Base-by-base conservation (phyloP, 148 eudicot species). In the Rhododendron griersonianum region DNA sequence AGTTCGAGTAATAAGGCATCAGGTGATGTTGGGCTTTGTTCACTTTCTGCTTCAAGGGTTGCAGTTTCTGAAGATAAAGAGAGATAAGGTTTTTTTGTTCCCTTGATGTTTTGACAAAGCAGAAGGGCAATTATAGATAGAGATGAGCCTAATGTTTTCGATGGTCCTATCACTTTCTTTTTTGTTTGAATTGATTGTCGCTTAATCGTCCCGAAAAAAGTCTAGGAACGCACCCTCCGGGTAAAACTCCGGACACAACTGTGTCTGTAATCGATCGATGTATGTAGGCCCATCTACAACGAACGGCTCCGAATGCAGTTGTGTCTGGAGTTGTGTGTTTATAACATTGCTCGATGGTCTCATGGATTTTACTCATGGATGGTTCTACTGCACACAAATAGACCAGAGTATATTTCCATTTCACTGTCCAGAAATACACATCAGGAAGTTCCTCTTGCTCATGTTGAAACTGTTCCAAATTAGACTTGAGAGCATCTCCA, bases 31-130 rank as follows among this genome's bases (percentile, higher is more conserved):
- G 87, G 69, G 33, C 44, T 91, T 45, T 88, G 90, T 82, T 91
- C 91, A 55, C 75, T 84, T 11, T 86, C 92, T 79, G 83, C 85
- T 79, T 86, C 92, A 47, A 90, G 81, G 47, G 87, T 87, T 88
- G 84, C 81, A 39, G 90, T 87, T 83, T 73, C 79, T 57, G 84
- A 63, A 59, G 86, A 86, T 84, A 83, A 89, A 84, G 88, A 89
- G 35, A 91, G 88, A 59, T 79, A 61, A 88, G 87, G 82, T 45
- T 19, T 84, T 88, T 84, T 88, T 85, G 86, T 88, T 71, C 82
- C 83, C 85, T 37, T 88, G 67, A 86, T 51, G 73, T 83, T 35
- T 37, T 59, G 5, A 21, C 9, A 15, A 50, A 57, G 53, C 6
- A 45, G n/a, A 37, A 6, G 28, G 30, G 73, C 37, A 83, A 63